Percentiles rank a stretch among this genome's conserved stretches.
phyloP scores from a whole-genome alignment of 176 grass and related monocot genomes.

The Avena insularis region DNA sequence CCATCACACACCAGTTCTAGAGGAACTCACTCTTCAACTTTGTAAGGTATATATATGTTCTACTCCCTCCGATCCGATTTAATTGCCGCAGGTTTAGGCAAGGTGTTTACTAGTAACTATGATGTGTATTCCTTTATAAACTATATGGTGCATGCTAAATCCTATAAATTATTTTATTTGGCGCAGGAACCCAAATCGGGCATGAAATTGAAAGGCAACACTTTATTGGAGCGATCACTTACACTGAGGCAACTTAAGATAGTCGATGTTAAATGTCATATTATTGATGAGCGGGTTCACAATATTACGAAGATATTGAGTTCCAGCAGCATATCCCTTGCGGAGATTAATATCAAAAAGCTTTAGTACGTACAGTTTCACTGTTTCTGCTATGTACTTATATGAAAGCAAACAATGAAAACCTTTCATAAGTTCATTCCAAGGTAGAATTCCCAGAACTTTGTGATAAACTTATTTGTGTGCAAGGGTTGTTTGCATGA shows the following conservation, averaged over 20 bases:
- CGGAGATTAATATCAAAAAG: background rate
- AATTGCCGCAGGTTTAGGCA: no score
- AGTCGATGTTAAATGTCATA: background rate
- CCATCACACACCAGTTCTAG: slow-evolving; percentile 14
- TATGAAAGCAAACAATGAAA: background rate
- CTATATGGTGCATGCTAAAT: background rate
- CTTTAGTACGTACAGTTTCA: background rate
- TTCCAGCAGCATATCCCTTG: background rate
- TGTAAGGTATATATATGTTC: slow-evolving; percentile 13
- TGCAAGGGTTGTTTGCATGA: background rate
- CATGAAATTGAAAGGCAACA: background rate
- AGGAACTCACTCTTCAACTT: slow-evolving; percentile 17
- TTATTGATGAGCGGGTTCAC: background rate
- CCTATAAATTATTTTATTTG: background rate
- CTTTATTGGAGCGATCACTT: background rate
- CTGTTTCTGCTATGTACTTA: background rate
- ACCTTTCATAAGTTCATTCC: background rate
- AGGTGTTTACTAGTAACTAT: background rate
- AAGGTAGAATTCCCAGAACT: background rate
- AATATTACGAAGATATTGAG: background rate
- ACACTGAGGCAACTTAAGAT: background rate
- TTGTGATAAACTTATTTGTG: background rate
- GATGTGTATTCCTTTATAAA: background rate
- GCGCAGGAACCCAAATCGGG: background rate
- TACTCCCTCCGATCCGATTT: no score